Evolutionary conservation across 2,329 filamentous ascomycete species (phyloP).

Genomic region (Berkeleyomyces rouxiae): DNA sequence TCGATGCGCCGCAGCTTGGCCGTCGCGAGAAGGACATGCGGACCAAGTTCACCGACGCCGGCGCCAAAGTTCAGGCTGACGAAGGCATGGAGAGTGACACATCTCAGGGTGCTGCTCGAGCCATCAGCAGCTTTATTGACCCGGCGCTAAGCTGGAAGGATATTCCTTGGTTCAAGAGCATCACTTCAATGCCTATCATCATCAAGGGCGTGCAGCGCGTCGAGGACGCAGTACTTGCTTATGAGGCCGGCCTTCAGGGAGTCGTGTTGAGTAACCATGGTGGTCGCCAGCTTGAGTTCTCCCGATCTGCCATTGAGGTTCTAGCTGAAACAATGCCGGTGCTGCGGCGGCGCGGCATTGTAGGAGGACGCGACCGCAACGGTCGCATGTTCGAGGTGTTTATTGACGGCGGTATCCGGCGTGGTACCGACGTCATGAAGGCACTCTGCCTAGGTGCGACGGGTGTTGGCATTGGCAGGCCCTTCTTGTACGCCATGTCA

Average conservation of each 20-base stretch:
- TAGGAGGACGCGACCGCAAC: slow-evolving; percentile 34
- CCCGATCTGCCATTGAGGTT: slow-evolving; percentile 75
- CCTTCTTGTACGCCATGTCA: slow-evolving; percentile 93
- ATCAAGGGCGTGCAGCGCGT: slow-evolving; percentile 94
- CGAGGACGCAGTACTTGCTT: slow-evolving; percentile 82
- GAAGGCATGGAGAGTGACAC: slow-evolving; percentile 57
- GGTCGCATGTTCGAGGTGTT: slow-evolving; percentile 53
- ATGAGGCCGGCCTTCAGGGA: slow-evolving; percentile 66
- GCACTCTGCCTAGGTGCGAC: slow-evolving; percentile 81
- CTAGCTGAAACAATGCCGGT: slow-evolving; percentile 88
- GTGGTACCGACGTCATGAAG: slow-evolving; percentile 90
- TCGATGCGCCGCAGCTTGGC: slow-evolving; percentile 90
- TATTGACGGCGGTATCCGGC: slow-evolving; percentile 77
- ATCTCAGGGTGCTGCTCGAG: slow-evolving; percentile 80
- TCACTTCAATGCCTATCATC: slow-evolving; percentile 89
- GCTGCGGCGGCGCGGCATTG: slow-evolving; percentile 52
- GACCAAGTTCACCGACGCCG: slow-evolving; percentile 70
- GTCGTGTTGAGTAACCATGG: slow-evolving; percentile 95
- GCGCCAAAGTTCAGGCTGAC: slow-evolving; percentile 60
- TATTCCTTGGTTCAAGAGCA: slow-evolving; percentile 77
- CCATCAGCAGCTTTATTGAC: slow-evolving; percentile 95
- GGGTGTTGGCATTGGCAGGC: slow-evolving; percentile 84
- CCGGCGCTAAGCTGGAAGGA: slow-evolving; percentile 86
- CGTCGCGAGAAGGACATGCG: slow-evolving; percentile 97
- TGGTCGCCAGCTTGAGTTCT: slow-evolving; percentile 82